These are phyloP conservation scores for Populus tomentosa DNA, from an alignment of 441 rosid genomes.

Conservation along the genomic window DNA sequence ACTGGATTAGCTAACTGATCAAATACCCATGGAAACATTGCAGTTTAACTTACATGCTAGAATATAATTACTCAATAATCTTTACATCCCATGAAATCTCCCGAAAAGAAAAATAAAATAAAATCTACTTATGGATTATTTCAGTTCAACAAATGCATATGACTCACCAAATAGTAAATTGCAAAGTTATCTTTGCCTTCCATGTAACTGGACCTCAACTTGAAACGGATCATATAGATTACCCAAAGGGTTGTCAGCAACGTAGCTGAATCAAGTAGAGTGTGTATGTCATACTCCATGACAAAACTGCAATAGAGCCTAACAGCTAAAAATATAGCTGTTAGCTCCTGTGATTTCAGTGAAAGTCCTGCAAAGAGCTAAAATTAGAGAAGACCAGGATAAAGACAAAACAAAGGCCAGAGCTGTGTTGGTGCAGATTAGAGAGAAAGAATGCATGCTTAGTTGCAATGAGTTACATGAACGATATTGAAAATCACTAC, in stretches of 20 bases:
- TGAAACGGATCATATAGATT: slow-evolving; percentile 87
- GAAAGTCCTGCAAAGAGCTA: slow-evolving; percentile 69
- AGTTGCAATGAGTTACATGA: background rate
- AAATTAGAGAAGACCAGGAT: background rate
- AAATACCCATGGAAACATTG: background rate
- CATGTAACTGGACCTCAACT: slow-evolving; percentile 83
- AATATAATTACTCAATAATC: background rate
- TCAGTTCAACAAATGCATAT: background rate
- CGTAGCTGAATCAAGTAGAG: slow-evolving; percentile 81
- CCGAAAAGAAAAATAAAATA: background rate
- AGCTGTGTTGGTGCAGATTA: background rate
- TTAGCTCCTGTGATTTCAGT: slow-evolving; percentile 84
- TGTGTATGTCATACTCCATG: slow-evolving; percentile 96
- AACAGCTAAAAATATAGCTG: slow-evolving; percentile 84
- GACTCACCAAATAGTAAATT: slow-evolving; percentile 74
- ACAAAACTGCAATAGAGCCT: slow-evolving; percentile 92
- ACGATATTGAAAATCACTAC: background rate
- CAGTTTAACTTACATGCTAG: background rate
- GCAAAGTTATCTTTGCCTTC: slow-evolving; percentile 91
- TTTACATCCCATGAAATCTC: background rate
- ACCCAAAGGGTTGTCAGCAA: slow-evolving; percentile 90
- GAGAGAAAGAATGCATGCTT: background rate
- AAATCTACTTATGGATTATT: background rate
- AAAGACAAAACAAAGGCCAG: background rate
- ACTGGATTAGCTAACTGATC: background rate